Evolutionary conservation across 2,329 filamentous ascomycete genomes (phyloP), one percentile per base, ranked within the genome.

Genomic region (Tolypocladium cylindrosporum): DNA sequence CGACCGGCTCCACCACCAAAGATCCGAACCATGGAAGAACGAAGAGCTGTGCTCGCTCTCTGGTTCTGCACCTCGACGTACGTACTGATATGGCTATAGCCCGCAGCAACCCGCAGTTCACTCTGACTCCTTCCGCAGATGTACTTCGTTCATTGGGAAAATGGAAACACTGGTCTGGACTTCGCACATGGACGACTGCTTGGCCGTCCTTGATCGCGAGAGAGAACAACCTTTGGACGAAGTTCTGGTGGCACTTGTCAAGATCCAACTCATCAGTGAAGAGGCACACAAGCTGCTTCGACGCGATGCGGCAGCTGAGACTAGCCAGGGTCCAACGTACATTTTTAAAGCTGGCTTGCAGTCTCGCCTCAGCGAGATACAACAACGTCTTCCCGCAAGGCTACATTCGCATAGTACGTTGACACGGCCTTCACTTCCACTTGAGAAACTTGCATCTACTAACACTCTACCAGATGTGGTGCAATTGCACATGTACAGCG

Each of bases 161-260:
- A 72, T 76, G 55, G 81, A 85, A 56, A 64, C 75, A 2, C 70
- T 86, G 54, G 74, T 72, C 2, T 88, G 84, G 84, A 84, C 78
- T 0, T 62, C 77, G 1, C 77, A 84, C 55, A 78, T 87, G 73
- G 82, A 85, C 37, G 81, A 85, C 41, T 81, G 77, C 41, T 69
- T 86, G 1, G 67, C 74, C 5, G 61, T 74, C 1, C 69, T 87
- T 0, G 69, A 73, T 5, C 69, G 74, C 19, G 69, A 74, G 1
- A 73, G 73, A 9, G 79, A 84, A 57, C 72, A 72, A 31, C 70
- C 75, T 0, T 74, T 75, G 1, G 84, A 87, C 64, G 71, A 73
- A 36, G 62, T 81, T 2, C 71, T 87, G 1, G 66, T 64, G 3
- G 56, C 68, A 1, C 63, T 74, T 13, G 58, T 74, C 27, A 71